Conservation (phyloP, 2,329 filamentous ascomycete genomes). For the Paradendryphiella salina region DNA sequence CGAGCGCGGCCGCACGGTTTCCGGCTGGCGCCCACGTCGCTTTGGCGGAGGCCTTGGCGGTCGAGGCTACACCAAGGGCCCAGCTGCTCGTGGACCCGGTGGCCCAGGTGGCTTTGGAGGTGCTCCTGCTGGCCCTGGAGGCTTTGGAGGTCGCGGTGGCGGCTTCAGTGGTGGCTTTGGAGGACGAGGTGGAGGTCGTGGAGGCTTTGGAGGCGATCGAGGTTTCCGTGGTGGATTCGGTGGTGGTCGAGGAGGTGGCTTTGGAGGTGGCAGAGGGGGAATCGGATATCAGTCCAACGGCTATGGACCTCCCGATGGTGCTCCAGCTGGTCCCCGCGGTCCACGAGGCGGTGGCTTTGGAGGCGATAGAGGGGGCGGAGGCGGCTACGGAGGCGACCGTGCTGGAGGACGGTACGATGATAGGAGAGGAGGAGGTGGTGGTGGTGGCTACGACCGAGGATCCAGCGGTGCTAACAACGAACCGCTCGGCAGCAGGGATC, state of each 20-base stretch:
- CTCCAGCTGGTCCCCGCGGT: constrained; percentile 54
- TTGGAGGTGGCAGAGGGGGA: constrained; percentile 51
- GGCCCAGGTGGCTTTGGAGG: constrained; percentile 61
- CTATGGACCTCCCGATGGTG: constrained; percentile 52
- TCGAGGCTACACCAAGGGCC: constrained; percentile 85
- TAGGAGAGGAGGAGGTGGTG: constrained; percentile 22
- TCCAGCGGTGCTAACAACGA: constrained; percentile 80
- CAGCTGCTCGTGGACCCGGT: constrained; percentile 70
- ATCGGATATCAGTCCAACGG: constrained; percentile 51
- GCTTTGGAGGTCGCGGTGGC: constrained; percentile 57
- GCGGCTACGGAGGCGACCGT: constrained; percentile 30
- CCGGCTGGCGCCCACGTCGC: constrained; percentile 88
- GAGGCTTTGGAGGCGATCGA: constrained; percentile 54
- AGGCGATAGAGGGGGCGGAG: constrained; percentile 41
- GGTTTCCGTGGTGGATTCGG: constrained; percentile 52
- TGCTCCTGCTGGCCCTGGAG: constrained; percentile 58
- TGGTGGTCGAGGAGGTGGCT: constrained; percentile 30
- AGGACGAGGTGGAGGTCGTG: constrained; percentile 55
- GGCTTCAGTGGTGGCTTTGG: constrained; percentile 55
- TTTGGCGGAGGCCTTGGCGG: constrained; percentile 91
- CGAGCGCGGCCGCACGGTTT: constrained; percentile 90
- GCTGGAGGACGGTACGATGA: constrained; percentile 31
- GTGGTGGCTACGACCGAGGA: constrained; percentile 41
- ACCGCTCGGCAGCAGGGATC: constrained; percentile 67
- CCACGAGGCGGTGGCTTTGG: constrained; percentile 47